A percentile compares a stretch with the other conserved stretches of the same genome.
These are phyloP conservation scores for Fragosphaeria purpurea DNA, from an alignment of 2,329 filamentous ascomycete genomes.

Conservation along the genomic window DNA sequence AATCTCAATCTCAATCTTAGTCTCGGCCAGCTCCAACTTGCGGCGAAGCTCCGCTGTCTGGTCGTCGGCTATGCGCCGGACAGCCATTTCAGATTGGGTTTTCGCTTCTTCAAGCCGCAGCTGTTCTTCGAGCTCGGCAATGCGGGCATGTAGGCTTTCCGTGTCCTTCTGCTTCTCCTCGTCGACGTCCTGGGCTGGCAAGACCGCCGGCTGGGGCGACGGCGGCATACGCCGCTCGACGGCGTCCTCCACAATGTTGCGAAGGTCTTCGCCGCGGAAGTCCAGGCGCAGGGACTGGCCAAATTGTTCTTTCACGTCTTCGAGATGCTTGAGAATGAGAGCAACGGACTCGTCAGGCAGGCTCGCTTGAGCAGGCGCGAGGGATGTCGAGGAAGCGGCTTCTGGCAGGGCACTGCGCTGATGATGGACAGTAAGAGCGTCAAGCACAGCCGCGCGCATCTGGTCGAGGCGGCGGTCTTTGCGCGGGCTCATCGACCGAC, in stretches of 20 bases:
- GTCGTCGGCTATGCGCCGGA: constrained; percentile 44
- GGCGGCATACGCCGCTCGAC: constrained; percentile 47
- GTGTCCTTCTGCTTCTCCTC: constrained; percentile 41
- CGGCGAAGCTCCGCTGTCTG: constrained; percentile 41
- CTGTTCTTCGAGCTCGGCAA: constrained; percentile 50
- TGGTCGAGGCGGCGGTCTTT: constrained; percentile 74
- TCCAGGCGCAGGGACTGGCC: constrained; percentile 32
- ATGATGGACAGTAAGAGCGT: constrained; percentile 57
- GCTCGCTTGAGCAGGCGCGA: neutral
- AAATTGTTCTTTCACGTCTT: constrained; percentile 49
- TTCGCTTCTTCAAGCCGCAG: constrained; percentile 37
- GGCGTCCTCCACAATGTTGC: constrained; percentile 52
- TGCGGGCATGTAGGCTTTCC: constrained; percentile 48
- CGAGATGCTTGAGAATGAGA: constrained; percentile 55
- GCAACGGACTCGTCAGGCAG: constrained; percentile 29
- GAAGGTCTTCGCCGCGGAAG: constrained; percentile 43
- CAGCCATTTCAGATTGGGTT: constrained; percentile 37
- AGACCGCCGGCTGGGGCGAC: constrained; percentile 26
- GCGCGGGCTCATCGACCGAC: constrained; percentile 66
- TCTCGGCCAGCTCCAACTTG: constrained; percentile 47
- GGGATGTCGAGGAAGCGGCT: neutral
- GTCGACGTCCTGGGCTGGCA: constrained; percentile 31
- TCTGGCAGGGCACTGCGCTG: constrained; percentile 9
- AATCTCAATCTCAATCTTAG: constrained; percentile 49
- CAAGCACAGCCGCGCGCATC: constrained; percentile 62